A percentile compares a stretch with the other conserved stretches of the same genome.
Conservation (phyloP, 163 green algal species). For the Chloroidium sp. region DNA sequence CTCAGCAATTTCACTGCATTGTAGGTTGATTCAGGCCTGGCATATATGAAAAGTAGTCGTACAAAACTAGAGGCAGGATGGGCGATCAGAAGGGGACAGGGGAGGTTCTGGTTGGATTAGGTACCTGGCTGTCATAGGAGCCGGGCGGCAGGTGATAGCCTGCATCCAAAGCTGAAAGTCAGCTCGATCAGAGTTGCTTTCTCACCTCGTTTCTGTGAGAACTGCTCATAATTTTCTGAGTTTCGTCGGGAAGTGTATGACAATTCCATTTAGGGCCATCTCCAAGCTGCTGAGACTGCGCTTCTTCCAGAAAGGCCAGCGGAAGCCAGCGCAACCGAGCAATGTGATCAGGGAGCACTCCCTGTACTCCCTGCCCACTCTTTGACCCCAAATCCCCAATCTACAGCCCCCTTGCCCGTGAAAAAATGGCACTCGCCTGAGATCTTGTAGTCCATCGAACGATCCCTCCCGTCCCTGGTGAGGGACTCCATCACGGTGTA, state of each 20-base stretch:
- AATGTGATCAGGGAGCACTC: too few species aligned
- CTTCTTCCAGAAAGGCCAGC: background rate
- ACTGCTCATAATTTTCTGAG: too few species aligned
- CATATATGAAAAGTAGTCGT: too few species aligned
- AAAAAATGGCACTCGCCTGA: constrained; percentile 4
- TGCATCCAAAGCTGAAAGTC: background rate
- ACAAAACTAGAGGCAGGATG: too few species aligned
- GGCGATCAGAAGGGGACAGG: too few species aligned
- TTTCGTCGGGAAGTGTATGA: too few species aligned
- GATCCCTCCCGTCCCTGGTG: constrained; percentile 49
- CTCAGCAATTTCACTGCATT: too few species aligned
- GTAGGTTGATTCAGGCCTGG: too few species aligned
- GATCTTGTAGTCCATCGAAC: constrained; percentile 63
- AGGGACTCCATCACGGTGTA: constrained; percentile 61
- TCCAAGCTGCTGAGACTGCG: too few species aligned
- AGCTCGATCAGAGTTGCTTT: background rate
- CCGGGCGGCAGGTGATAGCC: constrained; percentile 63
- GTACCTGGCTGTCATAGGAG: constrained; percentile 43
- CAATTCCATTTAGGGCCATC: too few species aligned
- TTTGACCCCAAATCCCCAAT: background rate
- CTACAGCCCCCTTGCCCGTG: background rate
- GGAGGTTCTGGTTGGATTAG: background rate
- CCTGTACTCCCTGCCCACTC: too few species aligned
- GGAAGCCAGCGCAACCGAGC: background rate
- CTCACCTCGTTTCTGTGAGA: too few species aligned